Evolutionary conservation across 1,284 basidiomycete genomes (phyloP).

Genomic region (Erythrobasidium hasegawianum): DNA sequence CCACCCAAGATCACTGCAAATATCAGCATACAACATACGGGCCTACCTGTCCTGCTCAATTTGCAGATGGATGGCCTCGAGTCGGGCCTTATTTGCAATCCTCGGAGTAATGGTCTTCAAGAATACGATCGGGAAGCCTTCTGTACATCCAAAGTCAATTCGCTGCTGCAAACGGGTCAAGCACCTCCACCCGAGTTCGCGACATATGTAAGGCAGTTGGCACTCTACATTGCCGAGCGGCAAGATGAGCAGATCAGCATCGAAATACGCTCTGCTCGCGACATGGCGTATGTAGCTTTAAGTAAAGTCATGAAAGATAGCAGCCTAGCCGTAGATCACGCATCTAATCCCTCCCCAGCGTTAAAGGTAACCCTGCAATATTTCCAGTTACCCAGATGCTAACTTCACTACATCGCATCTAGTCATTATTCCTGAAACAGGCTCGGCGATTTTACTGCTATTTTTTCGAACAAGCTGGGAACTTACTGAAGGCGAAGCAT

Average conservation of each 20-base stretch:
- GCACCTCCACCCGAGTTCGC: too few species aligned
- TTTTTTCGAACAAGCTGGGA: neutral
- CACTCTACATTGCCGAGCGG: neutral
- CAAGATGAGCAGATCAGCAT: slow-evolving; percentile 11
- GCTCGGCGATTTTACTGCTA: too few species aligned
- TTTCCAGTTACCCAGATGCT: neutral
- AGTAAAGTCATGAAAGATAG: too few species aligned
- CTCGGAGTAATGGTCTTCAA: neutral
- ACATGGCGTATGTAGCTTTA: too few species aligned
- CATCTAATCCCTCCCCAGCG: neutral
- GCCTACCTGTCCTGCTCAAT: slow-evolving; percentile 13
- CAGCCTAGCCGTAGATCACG: neutral
- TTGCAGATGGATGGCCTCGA: neutral
- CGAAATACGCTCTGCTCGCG: neutral
- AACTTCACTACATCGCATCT: too few species aligned
- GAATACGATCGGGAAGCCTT: too few species aligned
- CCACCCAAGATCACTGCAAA: too few species aligned
- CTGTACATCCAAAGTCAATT: too few species aligned
- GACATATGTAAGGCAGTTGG: neutral
- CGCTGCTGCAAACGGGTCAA: too few species aligned
- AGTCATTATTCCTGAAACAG: neutral
- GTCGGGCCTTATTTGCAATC: slow-evolving; percentile 7
- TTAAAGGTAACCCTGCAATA: neutral
- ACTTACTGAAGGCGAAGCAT: too few species aligned
- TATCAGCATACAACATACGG: neutral